Base-by-base conservation (phyloP, 176 grass and related monocot genomes). In the Lolium perenne region DNA sequence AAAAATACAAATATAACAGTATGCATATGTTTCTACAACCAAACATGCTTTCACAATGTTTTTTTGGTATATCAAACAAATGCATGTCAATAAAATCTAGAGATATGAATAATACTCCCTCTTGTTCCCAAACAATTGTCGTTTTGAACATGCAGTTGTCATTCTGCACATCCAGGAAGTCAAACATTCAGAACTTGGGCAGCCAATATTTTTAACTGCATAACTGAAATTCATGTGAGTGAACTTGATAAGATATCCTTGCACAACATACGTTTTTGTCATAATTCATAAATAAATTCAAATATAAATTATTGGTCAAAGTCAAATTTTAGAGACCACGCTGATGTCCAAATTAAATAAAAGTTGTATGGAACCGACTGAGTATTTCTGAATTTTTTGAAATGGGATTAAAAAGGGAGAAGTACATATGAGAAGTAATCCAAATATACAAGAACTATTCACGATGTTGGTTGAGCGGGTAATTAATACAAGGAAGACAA, bases 41-140 rank as follows among this genome's bases (percentile, higher is more conserved):
- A 6, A 17, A 71, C 18, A 70, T 83, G 14, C 16, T 86, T 73
- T 73, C 9, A 0, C 77, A 51, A 20, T 75, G 11, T 14, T 72
- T 80, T 25, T 80, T 48, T 4, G 1, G n/a, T 13, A 38, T 26
- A 80, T 73, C 18, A 61, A 14, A 51, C 25, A 40, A 14, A 50
- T 41, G 13, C 26, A 38, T 70, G 60, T 13, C 41, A 88, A 59
- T 68, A 82, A 49, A 78, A 40, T 71, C 25, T 29, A 82, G 25
- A 75, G 38, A 47, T 64, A 49, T 49, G 23, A 53, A 78, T 85
- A 43, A 40, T n/a, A n/a, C 38, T 40, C 38, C 38, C 38, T 5
- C 38, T 40, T 40, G 38, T 40, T 40, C 38, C 38, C 38, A 3
- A 40, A 40, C 5, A 40, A 5, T 40, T 40, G 38, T 40, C 5